A percentile compares a stretch with the other conserved stretches of the same genome.
Conservation (phyloP, 1,284 basidiomycete genomes). For the Sphagnurus paluster region DNA sequence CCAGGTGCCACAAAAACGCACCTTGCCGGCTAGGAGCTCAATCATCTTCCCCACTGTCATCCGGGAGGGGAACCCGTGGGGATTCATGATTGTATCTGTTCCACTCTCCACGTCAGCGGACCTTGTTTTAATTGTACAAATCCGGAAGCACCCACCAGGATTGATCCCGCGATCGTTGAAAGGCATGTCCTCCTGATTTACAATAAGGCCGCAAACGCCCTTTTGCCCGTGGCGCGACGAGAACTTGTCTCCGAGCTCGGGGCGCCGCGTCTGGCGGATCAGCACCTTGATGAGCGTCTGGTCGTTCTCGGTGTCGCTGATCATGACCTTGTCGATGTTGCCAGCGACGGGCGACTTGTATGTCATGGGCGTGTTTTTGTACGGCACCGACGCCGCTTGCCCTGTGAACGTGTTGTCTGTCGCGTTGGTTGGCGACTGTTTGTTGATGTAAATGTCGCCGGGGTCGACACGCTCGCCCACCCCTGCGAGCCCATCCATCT, state of each 20-base stretch:
- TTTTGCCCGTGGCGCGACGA: constrained; percentile 98
- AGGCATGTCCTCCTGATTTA: constrained; percentile 98
- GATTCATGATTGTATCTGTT: constrained; percentile 98
- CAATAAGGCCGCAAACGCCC: constrained; percentile 97
- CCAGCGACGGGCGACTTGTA: constrained; percentile 94
- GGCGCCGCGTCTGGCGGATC: constrained; percentile 94
- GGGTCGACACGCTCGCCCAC: constrained; percentile 94
- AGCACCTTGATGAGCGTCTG: constrained; percentile 99
- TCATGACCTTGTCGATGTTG: constrained; percentile 97
- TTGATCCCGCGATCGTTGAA: constrained; percentile 98
- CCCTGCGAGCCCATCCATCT: constrained; percentile 90
- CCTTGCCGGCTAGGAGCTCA: constrained; percentile 95
- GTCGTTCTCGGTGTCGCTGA: constrained; percentile 94
- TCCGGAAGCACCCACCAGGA: constrained; percentile 57
- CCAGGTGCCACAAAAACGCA: constrained; percentile 27
- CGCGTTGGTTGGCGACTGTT: constrained; percentile 92
- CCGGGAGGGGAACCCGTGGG: constrained; percentile 98
- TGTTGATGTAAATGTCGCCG: constrained; percentile 95
- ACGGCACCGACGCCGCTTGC: constrained; percentile 76
- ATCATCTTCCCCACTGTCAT: constrained; percentile 99
- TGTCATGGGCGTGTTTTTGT: constrained; percentile 87
- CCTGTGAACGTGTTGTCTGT: constrained; percentile 83
- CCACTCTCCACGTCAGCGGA: background rate
- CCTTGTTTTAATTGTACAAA: background rate
- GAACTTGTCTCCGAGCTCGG: constrained; percentile 98